Evolutionary conservation across 257 asterid species (phyloP), one percentile per base, ranked within the genome.

Genomic region (Galeopsis tetrahit): DNA sequence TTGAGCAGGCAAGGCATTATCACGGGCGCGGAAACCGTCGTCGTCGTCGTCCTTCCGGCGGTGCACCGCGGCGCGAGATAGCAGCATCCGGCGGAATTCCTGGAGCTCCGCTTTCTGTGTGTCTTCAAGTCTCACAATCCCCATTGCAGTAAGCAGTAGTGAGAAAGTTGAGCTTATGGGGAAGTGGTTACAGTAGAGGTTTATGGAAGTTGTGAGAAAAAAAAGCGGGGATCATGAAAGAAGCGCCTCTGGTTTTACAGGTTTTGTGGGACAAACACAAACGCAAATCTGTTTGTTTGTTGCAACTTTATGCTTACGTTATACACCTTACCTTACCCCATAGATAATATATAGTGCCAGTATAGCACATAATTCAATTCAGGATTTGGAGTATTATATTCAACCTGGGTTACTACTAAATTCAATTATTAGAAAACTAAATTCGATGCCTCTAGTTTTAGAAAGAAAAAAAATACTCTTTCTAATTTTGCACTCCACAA

Each of bases 61-160:
- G 82, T 85, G 83, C 15, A 84, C 78, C 35, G 86, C 90, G 32
- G 95, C 88, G 80, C 91, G 85, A 0, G 97, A 89, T 1, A 88
- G 73, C 79, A 94, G 83, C 93, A 88, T 84, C 46, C 89, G 87
- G 42, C 85, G 86, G 78, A 94, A 87, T 28, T 89, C 93, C 75
- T 89, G 87, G 39, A 91, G 82, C 77, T 94, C 97, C 78, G 79
- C 82, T 78, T 82, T 82, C 76, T 59, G 81, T 6, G 84, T 83
- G 65, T 79, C 89, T 69, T 91, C 93, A 3, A 80, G 59, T 34
- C 86, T 75, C 34, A 83, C 74, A 48, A 94, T 80, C 77, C 97
- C 98, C 98, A 92, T 92, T 56, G 74, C 28, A 42, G 70, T 14
- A 31, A 11, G 53, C 6, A 53, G 52, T 15, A 63, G 8, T 9